Conservation (phyloP, 805 yeast species). For the Candida loeiensis region DNA sequence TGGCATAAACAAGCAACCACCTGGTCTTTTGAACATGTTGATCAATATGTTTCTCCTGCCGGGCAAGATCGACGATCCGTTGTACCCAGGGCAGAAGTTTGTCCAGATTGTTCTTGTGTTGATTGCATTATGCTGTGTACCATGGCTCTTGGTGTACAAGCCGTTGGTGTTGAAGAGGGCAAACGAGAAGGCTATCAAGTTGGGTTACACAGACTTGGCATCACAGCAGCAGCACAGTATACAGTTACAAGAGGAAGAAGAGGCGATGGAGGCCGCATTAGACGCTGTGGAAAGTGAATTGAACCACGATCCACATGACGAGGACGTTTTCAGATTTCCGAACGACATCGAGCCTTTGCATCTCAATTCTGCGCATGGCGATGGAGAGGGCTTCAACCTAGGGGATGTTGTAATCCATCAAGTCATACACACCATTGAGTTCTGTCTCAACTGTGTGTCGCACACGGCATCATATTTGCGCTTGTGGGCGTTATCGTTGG, state of each 20-base stretch:
- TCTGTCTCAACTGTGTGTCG: slow-evolving; percentile 95
- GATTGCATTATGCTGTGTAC: slow-evolving; percentile 85
- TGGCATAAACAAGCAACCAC: slow-evolving; percentile 72
- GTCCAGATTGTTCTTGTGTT: slow-evolving; percentile 71
- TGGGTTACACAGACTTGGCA: slow-evolving; percentile 38
- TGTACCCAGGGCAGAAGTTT: slow-evolving; percentile 74
- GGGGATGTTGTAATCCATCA: slow-evolving; percentile 97
- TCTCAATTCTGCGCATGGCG: slow-evolving; percentile 41
- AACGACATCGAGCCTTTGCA: slow-evolving; percentile 35
- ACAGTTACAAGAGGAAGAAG: slow-evolving; percentile 42
- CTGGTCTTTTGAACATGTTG: slow-evolving; percentile 90
- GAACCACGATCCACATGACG: slow-evolving; percentile 19
- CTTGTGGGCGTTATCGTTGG: slow-evolving; percentile 94
- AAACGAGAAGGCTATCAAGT: slow-evolving; percentile 44
- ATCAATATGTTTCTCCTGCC: slow-evolving; percentile 95
- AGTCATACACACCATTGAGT: slow-evolving; percentile 95
- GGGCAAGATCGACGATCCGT: slow-evolving; percentile 75
- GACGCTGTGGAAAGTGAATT: slow-evolving; percentile 4
- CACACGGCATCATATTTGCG: slow-evolving; percentile 97
- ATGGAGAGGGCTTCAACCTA: slow-evolving; percentile 60
- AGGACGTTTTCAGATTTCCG: slow-evolving; percentile 24
- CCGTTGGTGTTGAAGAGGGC: slow-evolving; percentile 69
- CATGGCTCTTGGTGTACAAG: slow-evolving; percentile 82
- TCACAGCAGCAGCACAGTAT: slow-evolving; percentile 27
- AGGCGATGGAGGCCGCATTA: slow-evolving; percentile 12